A percentile compares a stretch with the other conserved stretches of the same genome.
Evolutionary conservation across 805 yeast species (phyloP).

Genomic region (Saccharomyces eubayanus): DNA sequence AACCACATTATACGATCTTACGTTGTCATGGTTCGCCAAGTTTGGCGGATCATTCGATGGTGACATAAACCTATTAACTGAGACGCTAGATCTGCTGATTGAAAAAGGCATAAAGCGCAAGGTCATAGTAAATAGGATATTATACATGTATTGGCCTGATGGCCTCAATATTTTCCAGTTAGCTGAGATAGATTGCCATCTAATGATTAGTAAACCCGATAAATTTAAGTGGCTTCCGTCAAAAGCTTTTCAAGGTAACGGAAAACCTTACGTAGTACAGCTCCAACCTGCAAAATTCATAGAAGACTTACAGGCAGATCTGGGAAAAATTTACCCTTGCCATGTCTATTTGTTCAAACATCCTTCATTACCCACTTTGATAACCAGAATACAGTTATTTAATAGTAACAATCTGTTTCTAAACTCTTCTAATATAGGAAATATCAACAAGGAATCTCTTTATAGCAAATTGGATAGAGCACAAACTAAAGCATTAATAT

Average conservation of each 20-base stretch:
- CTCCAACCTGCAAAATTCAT: slow-evolving; percentile 47
- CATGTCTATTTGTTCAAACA: slow-evolving; percentile 62
- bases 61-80: neutral
- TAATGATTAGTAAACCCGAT: slow-evolving; percentile 50
- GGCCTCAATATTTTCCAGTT: slow-evolving; percentile 40
- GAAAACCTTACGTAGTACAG: slow-evolving; percentile 23
- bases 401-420: slow-evolving; percentile 35
- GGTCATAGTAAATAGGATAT: slow-evolving; percentile 9
- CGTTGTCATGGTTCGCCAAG: slow-evolving; percentile 17
- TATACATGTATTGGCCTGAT: slow-evolving; percentile 18
- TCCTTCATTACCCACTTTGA: slow-evolving; percentile 50
- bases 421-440: slow-evolving; percentile 4
- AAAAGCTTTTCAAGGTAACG: slow-evolving; percentile 20
- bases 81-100: slow-evolving; percentile 8
- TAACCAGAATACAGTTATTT: slow-evolving; percentile 62
- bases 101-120: slow-evolving; percentile 10
- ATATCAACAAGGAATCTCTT: slow-evolving; percentile 11
- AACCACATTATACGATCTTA: slow-evolving; percentile 13
- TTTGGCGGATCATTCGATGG: slow-evolving; percentile 8
- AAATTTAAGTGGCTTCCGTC: slow-evolving; percentile 32
- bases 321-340: slow-evolving; percentile 47
- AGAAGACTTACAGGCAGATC: slow-evolving; percentile 37
- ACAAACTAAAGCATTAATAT: slow-evolving; percentile 35
- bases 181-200: slow-evolving; percentile 63
- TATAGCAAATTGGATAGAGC: neutral